phyloP scores from a whole-genome alignment of 1,284 basidiomycete genomes.

The Ceratobasidium papillatum region DNA sequence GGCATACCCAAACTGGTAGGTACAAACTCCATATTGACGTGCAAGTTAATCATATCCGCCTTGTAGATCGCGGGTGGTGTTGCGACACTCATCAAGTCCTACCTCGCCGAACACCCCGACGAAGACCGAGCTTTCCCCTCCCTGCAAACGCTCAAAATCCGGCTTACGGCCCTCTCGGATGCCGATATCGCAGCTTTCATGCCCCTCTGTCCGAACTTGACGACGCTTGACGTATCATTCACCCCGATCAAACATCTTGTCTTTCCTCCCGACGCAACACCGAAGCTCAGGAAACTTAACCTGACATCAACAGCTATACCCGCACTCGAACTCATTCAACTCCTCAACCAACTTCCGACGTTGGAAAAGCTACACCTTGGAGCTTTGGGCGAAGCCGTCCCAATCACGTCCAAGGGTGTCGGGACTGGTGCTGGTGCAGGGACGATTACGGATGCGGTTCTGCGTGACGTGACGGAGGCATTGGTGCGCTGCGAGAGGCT shows the following conservation, averaged over 20 bases:
- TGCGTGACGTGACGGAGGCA: conserved; percentile 58
- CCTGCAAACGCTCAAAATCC: conserved; percentile 64
- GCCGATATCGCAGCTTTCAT: conserved; percentile 57
- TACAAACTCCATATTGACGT: conserved; percentile 15
- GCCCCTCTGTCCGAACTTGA: conserved; percentile 60
- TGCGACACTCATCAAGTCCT: conserved; percentile 49
- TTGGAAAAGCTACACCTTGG: conserved; percentile 66
- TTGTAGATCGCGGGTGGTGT: conserved; percentile 67
- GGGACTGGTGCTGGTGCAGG: conserved; percentile 58
- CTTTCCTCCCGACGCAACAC: conserved; percentile 36
- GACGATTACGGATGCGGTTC: conserved; percentile 62
- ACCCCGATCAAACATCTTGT: conserved; percentile 59
- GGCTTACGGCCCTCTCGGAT: conserved; percentile 59
- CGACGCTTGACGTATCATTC: conserved; percentile 69
- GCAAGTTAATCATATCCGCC: conserved; percentile 8
- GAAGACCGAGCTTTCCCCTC: neutral
- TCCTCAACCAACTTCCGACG: conserved; percentile 55
- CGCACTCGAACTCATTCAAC: conserved; percentile 54
- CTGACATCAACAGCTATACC: conserved; percentile 65
- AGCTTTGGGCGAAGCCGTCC: conserved; percentile 61
- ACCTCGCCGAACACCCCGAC: conserved; percentile 5
- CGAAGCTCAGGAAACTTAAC: conserved; percentile 63
- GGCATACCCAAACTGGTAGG: conserved; percentile 68
- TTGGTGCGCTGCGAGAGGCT: conserved; percentile 55
- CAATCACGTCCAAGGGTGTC: conserved; percentile 56